These are phyloP conservation scores for Candolleomyces aberdarensis DNA, from an alignment of 768 basidiomycete genomes.

Conservation along the genomic window DNA sequence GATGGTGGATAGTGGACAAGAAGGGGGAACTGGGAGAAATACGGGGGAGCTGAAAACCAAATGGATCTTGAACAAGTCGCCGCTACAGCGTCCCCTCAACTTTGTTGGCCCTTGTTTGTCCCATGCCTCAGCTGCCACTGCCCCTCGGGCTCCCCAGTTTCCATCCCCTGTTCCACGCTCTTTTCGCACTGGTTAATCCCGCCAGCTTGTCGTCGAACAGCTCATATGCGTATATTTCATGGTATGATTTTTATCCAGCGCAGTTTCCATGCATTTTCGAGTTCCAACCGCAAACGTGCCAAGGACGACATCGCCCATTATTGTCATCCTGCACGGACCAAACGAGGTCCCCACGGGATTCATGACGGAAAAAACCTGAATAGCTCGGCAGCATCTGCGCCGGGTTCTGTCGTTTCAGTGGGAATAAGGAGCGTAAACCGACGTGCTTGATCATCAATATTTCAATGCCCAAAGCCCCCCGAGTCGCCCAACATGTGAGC, in stretches of 20 bases:
- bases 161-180: neutral
- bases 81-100: conserved; percentile 26
- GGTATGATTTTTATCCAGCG: too few relatives aligned
- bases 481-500: neutral
- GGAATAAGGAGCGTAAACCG: neutral
- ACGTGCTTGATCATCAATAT: neutral
- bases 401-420: neutral
- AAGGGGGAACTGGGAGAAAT: conserved; percentile 21
- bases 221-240: too few relatives aligned
- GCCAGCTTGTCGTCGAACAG: too few relatives aligned
- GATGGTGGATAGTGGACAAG: conserved; percentile 43
- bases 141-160: conserved; percentile 6
- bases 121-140: conserved; percentile 22
- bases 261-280: neutral
- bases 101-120: conserved; percentile 37
- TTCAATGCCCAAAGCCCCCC: neutral
- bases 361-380: too few relatives aligned
- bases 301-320: too few relatives aligned
- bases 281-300: too few relatives aligned
- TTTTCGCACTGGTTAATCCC: too few relatives aligned
- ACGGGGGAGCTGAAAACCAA: conserved; percentile 37
- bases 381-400: neutral
- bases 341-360: too few relatives aligned
- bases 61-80: conserved; percentile 38
- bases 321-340: too few relatives aligned